Percentiles rank a stretch among this genome's conserved stretches.
Evolutionary conservation across 768 basidiomycete genomes (phyloP).

Genomic region (Tephrocybe sp.): DNA sequence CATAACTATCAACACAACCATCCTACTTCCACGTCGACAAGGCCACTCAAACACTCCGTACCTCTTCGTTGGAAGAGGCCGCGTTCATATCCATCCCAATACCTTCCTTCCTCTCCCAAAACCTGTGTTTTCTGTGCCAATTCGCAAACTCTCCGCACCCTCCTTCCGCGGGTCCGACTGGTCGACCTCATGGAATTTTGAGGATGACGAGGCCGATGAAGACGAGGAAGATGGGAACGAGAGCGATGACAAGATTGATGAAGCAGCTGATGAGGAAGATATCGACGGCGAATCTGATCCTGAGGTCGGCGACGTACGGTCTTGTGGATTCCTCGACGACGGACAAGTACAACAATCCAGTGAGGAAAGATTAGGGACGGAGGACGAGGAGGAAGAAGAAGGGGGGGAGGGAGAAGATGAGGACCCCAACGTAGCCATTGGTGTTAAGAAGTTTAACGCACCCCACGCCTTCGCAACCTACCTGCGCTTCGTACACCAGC

Average conservation of each 20-base stretch:
- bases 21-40: slow-evolving; percentile 49
- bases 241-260: neutral
- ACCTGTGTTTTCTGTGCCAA: slow-evolving; percentile 19
- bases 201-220: slow-evolving; percentile 12
- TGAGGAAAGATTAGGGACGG: slow-evolving; percentile 13
- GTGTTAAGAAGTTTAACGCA: slow-evolving; percentile 15
- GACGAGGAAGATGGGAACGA: slow-evolving; percentile 7
- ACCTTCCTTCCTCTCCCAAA: slow-evolving; percentile 17
- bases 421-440: slow-evolving; percentile 12
- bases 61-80: slow-evolving; percentile 55
- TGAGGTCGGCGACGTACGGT: slow-evolving; percentile 21
- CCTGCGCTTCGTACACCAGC: slow-evolving; percentile 18
- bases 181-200: neutral
- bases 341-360: slow-evolving; percentile 20
- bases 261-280: slow-evolving; percentile 13
- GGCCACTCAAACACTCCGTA: slow-evolving; percentile 63
- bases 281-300: slow-evolving; percentile 22
- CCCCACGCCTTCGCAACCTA: slow-evolving; percentile 19
- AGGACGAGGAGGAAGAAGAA: slow-evolving; percentile 19
- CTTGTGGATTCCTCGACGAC: slow-evolving; percentile 11
- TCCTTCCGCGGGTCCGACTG: neutral
- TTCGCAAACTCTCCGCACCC: slow-evolving; percentile 14
- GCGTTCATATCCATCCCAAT: slow-evolving; percentile 33
- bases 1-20: slow-evolving; percentile 58
- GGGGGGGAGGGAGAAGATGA: slow-evolving; percentile 25